phyloP scores from a whole-genome alignment of 257 asterid genomes.

The Solanum commersonii region DNA sequence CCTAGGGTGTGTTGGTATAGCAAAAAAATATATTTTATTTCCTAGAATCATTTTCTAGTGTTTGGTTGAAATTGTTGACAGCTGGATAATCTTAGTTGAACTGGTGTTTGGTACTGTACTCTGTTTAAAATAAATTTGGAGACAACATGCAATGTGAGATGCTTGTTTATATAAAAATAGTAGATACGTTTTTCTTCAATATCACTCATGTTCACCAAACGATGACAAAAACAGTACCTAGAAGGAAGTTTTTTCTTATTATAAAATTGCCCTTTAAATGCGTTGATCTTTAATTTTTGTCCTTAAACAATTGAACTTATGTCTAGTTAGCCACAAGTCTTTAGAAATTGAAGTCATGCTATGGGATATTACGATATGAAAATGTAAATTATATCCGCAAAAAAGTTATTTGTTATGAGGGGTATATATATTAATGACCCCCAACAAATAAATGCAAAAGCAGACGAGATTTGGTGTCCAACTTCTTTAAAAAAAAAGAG shows the following conservation, averaged over 20 bases:
- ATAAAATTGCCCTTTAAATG: neutral
- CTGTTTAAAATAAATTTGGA: neutral
- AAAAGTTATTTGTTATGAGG: neutral
- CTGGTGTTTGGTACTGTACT: neutral
- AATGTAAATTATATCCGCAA: neutral
- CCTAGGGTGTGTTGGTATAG: neutral
- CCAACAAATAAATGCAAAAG: neutral
- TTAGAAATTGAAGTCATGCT: neutral
- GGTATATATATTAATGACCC: neutral
- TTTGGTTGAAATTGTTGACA: neutral
- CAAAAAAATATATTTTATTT: neutral
- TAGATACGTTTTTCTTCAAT: neutral
- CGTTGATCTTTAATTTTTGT: neutral
- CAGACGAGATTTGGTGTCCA: neutral
- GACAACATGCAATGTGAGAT: neutral
- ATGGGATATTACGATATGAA: neutral
- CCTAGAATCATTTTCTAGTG: neutral
- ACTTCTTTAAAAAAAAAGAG: neutral
- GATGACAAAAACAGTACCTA: neutral
- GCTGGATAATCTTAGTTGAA: neutral
- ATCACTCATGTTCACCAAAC: neutral
- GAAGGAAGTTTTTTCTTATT: neutral
- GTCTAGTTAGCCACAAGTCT: neutral
- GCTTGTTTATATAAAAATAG: neutral
- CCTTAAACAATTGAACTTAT: neutral